Evolutionary conservation across 2,329 filamentous ascomycete species (phyloP).

Genomic region (Fusarium pininemorale): DNA sequence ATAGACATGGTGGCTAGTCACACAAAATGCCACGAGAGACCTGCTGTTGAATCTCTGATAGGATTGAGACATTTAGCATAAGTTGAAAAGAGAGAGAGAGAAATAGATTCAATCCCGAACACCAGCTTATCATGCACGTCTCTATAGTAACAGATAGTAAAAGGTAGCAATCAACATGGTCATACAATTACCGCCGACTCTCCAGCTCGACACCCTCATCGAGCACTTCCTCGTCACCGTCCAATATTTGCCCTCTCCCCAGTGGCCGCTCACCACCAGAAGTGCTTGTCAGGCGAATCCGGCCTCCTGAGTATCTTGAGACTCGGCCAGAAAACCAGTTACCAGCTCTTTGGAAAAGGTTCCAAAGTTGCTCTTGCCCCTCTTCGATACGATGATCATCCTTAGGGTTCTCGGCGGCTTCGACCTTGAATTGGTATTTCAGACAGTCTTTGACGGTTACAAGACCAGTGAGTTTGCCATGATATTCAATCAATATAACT

Average conservation of each 20-base stretch:
- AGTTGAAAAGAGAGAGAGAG: not conserved
- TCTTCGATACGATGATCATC: slow-evolving; percentile 65
- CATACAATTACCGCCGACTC: slow-evolving; percentile 42
- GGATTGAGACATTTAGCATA: not conserved
- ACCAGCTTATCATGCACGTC: slow-evolving; percentile 31
- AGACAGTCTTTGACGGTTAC: slow-evolving; percentile 97
- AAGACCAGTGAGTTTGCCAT: slow-evolving; percentile 82
- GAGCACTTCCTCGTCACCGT: slow-evolving; percentile 53
- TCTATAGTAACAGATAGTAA: slow-evolving; percentile 23
- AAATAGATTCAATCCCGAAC: slow-evolving; percentile 29
- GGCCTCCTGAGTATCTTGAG: slow-evolving; percentile 62
- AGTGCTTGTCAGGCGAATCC: slow-evolving; percentile 60
- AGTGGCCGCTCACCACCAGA: slow-evolving; percentile 48
- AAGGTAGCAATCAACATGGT: slow-evolving; percentile 1
- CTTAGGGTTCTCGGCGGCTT: slow-evolving; percentile 80
- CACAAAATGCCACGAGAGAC: not conserved
- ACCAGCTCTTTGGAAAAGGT: slow-evolving; percentile 60
- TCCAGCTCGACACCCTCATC: slow-evolving; percentile 57
- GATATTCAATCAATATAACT: slow-evolving; percentile 91
- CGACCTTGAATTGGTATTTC: slow-evolving; percentile 96
- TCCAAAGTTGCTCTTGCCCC: slow-evolving; percentile 73
- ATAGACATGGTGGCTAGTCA: not conserved
- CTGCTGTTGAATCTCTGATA: not conserved
- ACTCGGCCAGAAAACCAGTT: slow-evolving; percentile 69
- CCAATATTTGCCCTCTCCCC: slow-evolving; percentile 58